These are phyloP conservation scores for Cercophora samala DNA, from an alignment of 495 filamentous ascomycete genomes.

Conservation along the genomic window DNA sequence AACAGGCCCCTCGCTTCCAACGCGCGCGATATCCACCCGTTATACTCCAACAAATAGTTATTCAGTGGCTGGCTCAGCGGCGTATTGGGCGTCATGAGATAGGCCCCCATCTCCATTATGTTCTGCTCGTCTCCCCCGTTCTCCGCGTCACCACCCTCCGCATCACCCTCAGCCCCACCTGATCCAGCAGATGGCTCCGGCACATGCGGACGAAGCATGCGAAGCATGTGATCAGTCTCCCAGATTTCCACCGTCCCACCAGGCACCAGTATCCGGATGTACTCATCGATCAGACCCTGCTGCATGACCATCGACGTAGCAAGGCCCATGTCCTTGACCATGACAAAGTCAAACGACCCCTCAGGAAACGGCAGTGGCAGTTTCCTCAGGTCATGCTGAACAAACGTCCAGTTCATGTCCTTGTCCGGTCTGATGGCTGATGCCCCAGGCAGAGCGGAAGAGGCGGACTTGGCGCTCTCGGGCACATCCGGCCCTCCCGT, in stretches of 20 bases:
- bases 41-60: conserved; percentile 77
- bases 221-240: conserved; percentile 76
- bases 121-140: conserved; percentile 55
- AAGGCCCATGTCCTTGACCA: conserved; percentile 82
- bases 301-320: conserved; percentile 61
- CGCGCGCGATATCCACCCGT: conserved; percentile 73
- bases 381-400: conserved; percentile 79
- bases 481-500: neutral
- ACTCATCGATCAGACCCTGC: conserved; percentile 66
- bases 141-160: conserved; percentile 37
- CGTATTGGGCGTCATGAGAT: conserved; percentile 77
- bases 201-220: conserved; percentile 72
- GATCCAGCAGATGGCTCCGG: conserved; percentile 44
- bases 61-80: conserved; percentile 76
- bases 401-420: conserved; percentile 82
- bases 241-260: conserved; percentile 84
- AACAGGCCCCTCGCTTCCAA: conserved; percentile 68
- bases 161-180: conserved; percentile 30
- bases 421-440: conserved; percentile 44
- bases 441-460: conserved; percentile 10
- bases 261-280: conserved; percentile 69
- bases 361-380: conserved; percentile 76
- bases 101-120: conserved; percentile 59
- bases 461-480: conserved; percentile 13
- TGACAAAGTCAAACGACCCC: conserved; percentile 82